Base-by-base conservation (phyloP, 768 basidiomycete species). In the Russula dissimulans region DNA sequence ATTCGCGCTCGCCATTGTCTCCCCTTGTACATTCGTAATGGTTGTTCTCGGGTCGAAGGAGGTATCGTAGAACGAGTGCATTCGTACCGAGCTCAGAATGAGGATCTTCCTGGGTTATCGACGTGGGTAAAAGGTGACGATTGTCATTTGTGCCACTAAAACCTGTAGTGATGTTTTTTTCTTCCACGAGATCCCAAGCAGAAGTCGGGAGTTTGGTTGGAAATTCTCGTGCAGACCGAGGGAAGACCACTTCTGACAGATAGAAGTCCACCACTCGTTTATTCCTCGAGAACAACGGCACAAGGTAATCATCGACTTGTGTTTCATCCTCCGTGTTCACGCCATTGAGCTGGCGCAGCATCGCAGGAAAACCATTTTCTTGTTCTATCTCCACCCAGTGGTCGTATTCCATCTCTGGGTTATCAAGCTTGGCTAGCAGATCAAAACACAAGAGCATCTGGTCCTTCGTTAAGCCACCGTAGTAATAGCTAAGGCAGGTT, bases 91-190 rank as follows among this genome's bases (percentile, higher is more conserved):
- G 64, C 54, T 81, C 78, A 26, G 67, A 72, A 1, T 68, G 66
- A 0, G 73, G 73, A 56, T 79, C 76, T 9, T 63, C 52, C 53
- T 78, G 78, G 3, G 60, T 52, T 12, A 77, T 73, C 3, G 74
- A 69, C 0, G 69, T 60, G 0, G 76, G 76, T 11, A 77, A 55
- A 10, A 73, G 64, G 62, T 70, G 65, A 14, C 69, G 71, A 32
- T 75, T 74, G 59, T 82, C 81, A 53, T 82, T 83, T 1, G 81
- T 83, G 9, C 81, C 81, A 52, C 79, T 82, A 62, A 83, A 83
- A 3, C 79, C 80, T 0, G 80, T 81, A 1, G 72, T 78, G 12
- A 72, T 18, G 22, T 72, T 61, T 10, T 72, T 78, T 3, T 56
- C 60, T 53, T 77, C 76, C 0, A 77, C 79, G 42, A 82, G 67